Evolutionary conservation across 2,329 filamentous ascomycete species (phyloP), one percentile per base, ranked within the genome.

Genomic region (Fusarium sacchari): DNA sequence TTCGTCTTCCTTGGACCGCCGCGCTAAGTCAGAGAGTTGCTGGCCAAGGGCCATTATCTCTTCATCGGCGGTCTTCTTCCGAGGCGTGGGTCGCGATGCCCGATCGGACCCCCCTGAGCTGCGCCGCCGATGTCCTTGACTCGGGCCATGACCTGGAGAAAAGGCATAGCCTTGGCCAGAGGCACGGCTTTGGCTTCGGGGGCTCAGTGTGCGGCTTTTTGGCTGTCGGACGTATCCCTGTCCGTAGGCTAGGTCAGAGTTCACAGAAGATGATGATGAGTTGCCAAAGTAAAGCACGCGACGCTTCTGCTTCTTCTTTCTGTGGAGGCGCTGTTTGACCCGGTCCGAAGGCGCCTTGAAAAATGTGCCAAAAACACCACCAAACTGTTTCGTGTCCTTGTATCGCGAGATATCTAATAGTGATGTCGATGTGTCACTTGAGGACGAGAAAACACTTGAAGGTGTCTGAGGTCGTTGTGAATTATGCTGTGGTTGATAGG

Each of bases 161-260:
- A 64, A 60, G 37, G 49, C 59, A 24, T 72, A 58, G n/a, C 67
- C 68, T 47, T 66, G 68, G 20, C 66, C 69, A n/a, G 70, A 70
- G 39, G 42, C 67, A 52, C 76, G 75, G 30, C 73, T 76, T 60
- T 72, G 74, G 30, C 73, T 76, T 59, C 73, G 72, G 34, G 77
- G 77, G 60, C 79, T 78, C 28, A 77, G 73, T 49, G 74, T 79
- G 43, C 78, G 78, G 59, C 76, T 77, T 69, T 79, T 82, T 14
- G 75, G 66, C 40, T 82, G 81, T 69, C 85, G 86, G 52, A 89
- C 83, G 71, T 87, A 91, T 22, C 90, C 91, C 61, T 83, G 86
- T 15, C 91, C 91, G 78, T 93, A 93, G 15, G 91, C 91, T 68
- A 93, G 82, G 78, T 94, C 92, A 26, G 88, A 89, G 80, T 92